phyloP scores from a whole-genome alignment of 306 rosid genomes.

The Ochetophila trinervis region DNA sequence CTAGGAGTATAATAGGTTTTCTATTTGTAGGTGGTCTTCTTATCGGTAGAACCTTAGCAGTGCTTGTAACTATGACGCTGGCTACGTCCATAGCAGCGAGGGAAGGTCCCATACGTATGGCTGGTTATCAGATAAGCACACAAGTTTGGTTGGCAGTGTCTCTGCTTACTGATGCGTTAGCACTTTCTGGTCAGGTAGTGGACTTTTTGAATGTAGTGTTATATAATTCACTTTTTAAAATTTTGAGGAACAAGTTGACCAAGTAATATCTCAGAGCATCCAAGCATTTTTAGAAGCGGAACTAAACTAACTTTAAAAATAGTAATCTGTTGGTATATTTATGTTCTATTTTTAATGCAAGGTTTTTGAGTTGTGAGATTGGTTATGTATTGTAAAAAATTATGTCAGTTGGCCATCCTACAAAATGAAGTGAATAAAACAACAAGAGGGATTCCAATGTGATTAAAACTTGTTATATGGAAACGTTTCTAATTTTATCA shows the following conservation, averaged over 20 bases:
- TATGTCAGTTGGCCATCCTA: not conserved
- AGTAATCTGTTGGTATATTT: too few species aligned
- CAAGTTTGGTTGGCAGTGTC: conserved; percentile 92
- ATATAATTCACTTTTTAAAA: not conserved
- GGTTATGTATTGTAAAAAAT: not conserved
- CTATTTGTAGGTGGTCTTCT: conserved; percentile 75
- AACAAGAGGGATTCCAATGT: too few species aligned
- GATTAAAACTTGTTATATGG: conserved; percentile 5
- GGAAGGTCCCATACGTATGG: conserved; percentile 84
- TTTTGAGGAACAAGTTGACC: conserved; percentile 1
- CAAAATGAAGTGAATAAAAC: too few species aligned
- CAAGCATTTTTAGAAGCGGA: not conserved
- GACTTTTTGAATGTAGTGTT: not conserved
- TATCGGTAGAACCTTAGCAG: conserved; percentile 78
- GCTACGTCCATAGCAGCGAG: conserved; percentile 88
- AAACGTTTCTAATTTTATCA: conserved; percentile 19
- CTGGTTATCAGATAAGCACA: conserved; percentile 87
- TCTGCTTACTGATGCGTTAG: conserved; percentile 87
- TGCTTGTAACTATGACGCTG: conserved; percentile 66
- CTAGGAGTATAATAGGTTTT: not conserved
- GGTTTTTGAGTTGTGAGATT: not conserved
- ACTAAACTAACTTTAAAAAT: not conserved
- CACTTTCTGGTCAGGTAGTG: conserved; percentile 89
- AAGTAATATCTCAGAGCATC: conserved; percentile 12
- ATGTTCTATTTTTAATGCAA: not conserved